Conservation (phyloP, 1,139 yeast species). For the Candida gigantensis region DNA sequence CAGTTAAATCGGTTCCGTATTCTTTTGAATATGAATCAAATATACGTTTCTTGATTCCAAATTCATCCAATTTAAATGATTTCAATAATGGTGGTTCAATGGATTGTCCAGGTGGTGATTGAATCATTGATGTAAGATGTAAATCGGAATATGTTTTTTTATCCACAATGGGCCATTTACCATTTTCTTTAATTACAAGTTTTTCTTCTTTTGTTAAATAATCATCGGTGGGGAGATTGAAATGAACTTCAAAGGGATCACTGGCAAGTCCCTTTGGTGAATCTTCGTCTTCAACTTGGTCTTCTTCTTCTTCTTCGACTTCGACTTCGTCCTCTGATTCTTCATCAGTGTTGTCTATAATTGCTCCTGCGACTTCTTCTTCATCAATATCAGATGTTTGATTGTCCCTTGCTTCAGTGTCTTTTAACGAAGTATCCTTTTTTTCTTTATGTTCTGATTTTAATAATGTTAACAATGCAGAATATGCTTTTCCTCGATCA, state of each 20-base stretch:
- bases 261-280: conserved; percentile 15
- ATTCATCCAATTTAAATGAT: conserved; percentile 13
- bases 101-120: conserved; percentile 32
- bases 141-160: conserved; percentile 24
- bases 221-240: conserved; percentile 53
- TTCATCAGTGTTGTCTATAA: conserved; percentile 17
- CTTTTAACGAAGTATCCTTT: conserved; percentile 15
- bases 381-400: conserved; percentile 26
- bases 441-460: conserved; percentile 48
- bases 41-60: conserved; percentile 34
- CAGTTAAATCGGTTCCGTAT: conserved; percentile 18
- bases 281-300: conserved; percentile 32
- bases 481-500: conserved; percentile 57
- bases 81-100: conserved; percentile 14
- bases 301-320: conserved; percentile 36
- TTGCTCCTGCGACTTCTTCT: conserved; percentile 21
- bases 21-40: conserved; percentile 24
- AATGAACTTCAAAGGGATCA: conserved; percentile 79
- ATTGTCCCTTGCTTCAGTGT: too few species aligned
- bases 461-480: conserved; percentile 72
- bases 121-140: conserved; percentile 21
- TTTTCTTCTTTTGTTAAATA: conserved; percentile 36
- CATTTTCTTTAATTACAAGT: conserved; percentile 17
- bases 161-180: conserved; percentile 29
- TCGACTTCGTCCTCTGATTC: conserved; percentile 34